Conservation (phyloP, 305 asterid genomes). For the Rubia balearica region DNA sequence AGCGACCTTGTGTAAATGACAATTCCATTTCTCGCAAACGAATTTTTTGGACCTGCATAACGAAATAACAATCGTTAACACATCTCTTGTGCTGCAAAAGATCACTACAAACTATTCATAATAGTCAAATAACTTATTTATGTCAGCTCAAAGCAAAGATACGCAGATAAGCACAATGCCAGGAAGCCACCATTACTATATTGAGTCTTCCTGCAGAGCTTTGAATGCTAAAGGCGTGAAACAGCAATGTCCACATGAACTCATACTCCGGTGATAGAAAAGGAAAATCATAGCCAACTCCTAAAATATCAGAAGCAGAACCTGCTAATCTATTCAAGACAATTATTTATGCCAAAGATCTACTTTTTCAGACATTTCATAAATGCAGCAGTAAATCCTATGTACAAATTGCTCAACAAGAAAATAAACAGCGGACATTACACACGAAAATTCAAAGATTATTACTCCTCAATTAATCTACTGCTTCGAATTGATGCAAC, state of each 20-base stretch:
- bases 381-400: neutral
- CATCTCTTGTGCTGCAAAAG: neutral
- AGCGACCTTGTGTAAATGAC: conserved; percentile 97
- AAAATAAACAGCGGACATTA: too few relatives aligned
- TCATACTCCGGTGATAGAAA: neutral
- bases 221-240: neutral
- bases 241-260: neutral
- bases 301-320: neutral
- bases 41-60: conserved; percentile 67
- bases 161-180: neutral
- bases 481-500: neutral
- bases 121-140: neutral
- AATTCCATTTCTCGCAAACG: conserved; percentile 82
- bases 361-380: neutral
- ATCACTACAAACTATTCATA: neutral
- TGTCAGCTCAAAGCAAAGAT: neutral
- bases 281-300: neutral
- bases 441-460: neutral
- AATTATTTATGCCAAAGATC: neutral
- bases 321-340: neutral
- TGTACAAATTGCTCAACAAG: neutral
- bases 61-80: conserved; percentile 1
- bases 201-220: neutral
- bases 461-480: neutral
- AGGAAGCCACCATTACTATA: neutral